Percentiles rank a stretch among this genome's conserved stretches.
Conservation (phyloP, 192 early-diverging fungal species). For the Diversispora eburnea region DNA sequence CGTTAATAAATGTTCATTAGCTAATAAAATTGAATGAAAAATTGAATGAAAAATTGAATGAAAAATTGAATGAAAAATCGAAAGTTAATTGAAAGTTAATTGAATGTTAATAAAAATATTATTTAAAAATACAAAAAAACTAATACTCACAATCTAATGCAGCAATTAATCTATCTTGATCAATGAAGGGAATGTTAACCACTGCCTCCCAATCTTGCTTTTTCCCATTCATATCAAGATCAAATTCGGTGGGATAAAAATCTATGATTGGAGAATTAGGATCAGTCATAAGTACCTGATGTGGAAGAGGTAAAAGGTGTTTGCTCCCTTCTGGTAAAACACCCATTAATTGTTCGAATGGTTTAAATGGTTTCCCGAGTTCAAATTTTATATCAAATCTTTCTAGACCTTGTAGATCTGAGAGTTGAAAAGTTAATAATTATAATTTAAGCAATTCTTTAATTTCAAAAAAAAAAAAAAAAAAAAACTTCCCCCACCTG, state of each 20-base stretch:
- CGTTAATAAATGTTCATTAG: conserved; percentile 58
- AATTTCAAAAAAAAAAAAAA: too few species aligned
- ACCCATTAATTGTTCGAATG: conserved; percentile 98
- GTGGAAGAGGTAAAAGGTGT: conserved; percentile 75
- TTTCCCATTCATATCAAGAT: conserved; percentile 96
- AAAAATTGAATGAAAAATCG: neutral
- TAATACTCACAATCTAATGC: conserved; percentile 60
- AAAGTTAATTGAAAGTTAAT: neutral
- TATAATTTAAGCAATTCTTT: neutral
- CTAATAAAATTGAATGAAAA: conserved; percentile 19
- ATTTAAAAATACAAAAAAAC: neutral
- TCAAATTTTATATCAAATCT: conserved; percentile 71
- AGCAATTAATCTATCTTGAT: conserved; percentile 75
- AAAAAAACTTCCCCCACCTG: conserved; percentile 53
- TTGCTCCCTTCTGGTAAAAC: conserved; percentile 87
- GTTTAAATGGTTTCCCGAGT: conserved; percentile 83
- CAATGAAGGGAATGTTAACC: conserved; percentile 97
- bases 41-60: neutral
- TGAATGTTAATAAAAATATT: neutral
- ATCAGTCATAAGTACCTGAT: conserved; percentile 75
- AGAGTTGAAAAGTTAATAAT: neutral
- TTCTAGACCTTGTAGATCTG: conserved; percentile 50
- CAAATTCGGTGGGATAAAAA: conserved; percentile 90
- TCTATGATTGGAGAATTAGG: conserved; percentile 87
- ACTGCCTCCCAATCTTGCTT: conserved; percentile 98